These are phyloP conservation scores for Nasturtium officinale DNA, from an alignment of 345 rosid species.

Conservation along the genomic window DNA sequence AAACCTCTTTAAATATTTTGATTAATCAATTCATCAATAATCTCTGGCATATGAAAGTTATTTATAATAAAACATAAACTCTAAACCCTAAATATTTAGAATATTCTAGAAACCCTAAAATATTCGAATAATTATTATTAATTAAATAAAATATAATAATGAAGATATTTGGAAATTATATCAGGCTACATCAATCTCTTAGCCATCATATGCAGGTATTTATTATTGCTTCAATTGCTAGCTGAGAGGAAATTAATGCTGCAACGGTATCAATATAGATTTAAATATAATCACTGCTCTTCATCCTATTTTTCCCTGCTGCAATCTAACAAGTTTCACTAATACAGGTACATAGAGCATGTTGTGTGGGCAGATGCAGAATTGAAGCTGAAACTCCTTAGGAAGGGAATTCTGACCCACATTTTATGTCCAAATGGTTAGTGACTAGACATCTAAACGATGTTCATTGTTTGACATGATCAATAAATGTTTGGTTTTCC, in stretches of 20 bases:
- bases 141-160: too few species aligned
- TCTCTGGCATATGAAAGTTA: too few species aligned
- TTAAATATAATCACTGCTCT: background rate
- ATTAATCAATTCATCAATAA: too few species aligned
- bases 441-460: slow-evolving; percentile 30
- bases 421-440: slow-evolving; percentile 88
- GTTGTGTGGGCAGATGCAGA: slow-evolving; percentile 76
- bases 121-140: too few species aligned
- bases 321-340: slow-evolving; percentile 17
- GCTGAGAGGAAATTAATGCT: slow-evolving; percentile 95
- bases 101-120: too few species aligned
- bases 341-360: slow-evolving; percentile 70
- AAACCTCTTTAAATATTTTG: too few species aligned
- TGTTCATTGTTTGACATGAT: background rate
- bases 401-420: slow-evolving; percentile 77
- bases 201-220: slow-evolving; percentile 69
- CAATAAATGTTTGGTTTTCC: slow-evolving; percentile 32
- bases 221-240: slow-evolving; percentile 94
- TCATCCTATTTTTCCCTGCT: background rate
- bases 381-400: slow-evolving; percentile 65
- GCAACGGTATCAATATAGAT: slow-evolving; percentile 56
- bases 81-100: too few species aligned
- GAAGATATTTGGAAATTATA: too few species aligned
- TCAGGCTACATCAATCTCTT: too few species aligned
- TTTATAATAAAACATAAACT: too few species aligned